phyloP scores from a whole-genome alignment of 306 rosid genomes.

The Inga oerstediana region DNA sequence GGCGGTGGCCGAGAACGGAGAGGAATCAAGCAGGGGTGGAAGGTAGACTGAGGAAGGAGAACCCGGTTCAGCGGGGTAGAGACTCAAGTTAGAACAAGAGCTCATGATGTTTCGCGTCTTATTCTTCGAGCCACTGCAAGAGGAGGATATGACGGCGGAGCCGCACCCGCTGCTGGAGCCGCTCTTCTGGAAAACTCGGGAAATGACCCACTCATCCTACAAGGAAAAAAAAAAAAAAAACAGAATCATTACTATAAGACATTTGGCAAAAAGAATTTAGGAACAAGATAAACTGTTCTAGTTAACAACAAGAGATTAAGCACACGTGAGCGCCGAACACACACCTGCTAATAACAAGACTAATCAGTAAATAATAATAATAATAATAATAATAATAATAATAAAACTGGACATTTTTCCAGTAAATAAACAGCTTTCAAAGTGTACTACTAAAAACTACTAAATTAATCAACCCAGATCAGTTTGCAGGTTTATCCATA shows the following conservation, averaged over 20 bases:
- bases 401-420: background rate
- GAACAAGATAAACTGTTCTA: background rate
- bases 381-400: too few species aligned
- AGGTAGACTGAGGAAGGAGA: conserved; percentile 88
- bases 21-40: conserved; percentile 83
- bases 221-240: background rate
- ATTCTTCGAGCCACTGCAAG: conserved; percentile 48
- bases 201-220: conserved; percentile 98
- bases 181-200: conserved; percentile 82
- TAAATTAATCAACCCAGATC: background rate
- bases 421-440: background rate
- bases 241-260: background rate
- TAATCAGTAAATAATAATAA: background rate
- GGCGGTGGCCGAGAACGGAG: conserved; percentile 48
- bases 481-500: background rate
- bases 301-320: background rate
- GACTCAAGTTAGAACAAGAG: conserved; percentile 30
- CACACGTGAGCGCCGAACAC: background rate
- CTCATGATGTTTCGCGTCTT: conserved; percentile 40
- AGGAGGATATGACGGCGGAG: conserved; percentile 25
- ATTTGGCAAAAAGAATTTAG: conserved; percentile 4
- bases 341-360: background rate
- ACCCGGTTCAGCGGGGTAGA: conserved; percentile 67
- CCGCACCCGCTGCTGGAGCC: conserved; percentile 42
- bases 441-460: background rate